Percentiles rank a stretch among this genome's conserved stretches.
These are phyloP conservation scores for Stevia rebaudiana DNA, from an alignment of 140 eudicot genomes.

Conservation along the genomic window DNA sequence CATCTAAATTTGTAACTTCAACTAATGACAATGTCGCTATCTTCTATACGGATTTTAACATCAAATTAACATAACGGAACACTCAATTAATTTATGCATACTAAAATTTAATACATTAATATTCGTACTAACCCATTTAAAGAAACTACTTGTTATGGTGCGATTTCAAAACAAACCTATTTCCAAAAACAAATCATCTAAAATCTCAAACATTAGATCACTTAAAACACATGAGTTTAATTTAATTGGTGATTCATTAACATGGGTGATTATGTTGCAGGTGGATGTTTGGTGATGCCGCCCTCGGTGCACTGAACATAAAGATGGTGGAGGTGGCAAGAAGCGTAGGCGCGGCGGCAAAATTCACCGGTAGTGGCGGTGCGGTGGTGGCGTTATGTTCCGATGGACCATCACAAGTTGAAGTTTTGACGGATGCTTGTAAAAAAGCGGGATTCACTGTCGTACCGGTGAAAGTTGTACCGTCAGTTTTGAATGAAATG, in stretches of 20 bases:
- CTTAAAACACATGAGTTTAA: not conserved
- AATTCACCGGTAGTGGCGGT: slow-evolving; percentile 90
- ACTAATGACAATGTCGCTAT: no score
- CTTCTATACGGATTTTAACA: no score
- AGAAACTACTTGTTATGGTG: no score
- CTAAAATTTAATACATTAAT: no score
- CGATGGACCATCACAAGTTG: slow-evolving; percentile 53
- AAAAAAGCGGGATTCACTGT: slow-evolving; percentile 58
- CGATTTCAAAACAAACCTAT: no score
- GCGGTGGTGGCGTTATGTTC: slow-evolving; percentile 75
- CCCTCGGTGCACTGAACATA: slow-evolving; percentile 68
- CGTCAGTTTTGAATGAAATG: slow-evolving; percentile 43
- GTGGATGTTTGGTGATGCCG: slow-evolving; percentile 83
- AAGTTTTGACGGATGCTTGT: slow-evolving; percentile 36
- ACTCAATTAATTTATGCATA: no score
- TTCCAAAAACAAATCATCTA: no score
- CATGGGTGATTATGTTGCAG: slow-evolving; percentile 26
- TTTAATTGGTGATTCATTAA: not conserved
- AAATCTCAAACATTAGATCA: no score
- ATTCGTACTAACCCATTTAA: no score
- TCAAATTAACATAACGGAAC: no score
- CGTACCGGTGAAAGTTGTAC: slow-evolving; percentile 46
- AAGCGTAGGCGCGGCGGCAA: slow-evolving; percentile 81
- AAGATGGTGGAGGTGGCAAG: slow-evolving; percentile 93
- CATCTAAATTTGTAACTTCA: no score